Evolutionary conservation across 2,329 filamentous ascomycete genomes (phyloP).

Genomic region (Metarhizium robertsii): DNA sequence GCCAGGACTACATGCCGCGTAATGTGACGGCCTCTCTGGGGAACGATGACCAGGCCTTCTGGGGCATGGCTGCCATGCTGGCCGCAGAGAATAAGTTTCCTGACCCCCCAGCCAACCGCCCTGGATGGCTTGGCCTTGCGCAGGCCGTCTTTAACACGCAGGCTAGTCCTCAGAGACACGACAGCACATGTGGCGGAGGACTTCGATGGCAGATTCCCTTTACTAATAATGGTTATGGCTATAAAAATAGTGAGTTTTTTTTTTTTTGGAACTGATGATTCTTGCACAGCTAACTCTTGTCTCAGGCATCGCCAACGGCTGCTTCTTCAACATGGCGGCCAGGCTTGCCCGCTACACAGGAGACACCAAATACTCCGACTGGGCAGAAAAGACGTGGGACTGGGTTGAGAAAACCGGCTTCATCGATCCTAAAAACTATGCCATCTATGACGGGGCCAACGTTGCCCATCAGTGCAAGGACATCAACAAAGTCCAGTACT

Average conservation of each 20-base stretch:
- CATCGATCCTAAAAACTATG: conserved; percentile 49
- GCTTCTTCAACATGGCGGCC: background rate
- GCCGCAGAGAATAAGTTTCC: conserved; percentile 57
- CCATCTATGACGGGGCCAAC: conserved; percentile 55
- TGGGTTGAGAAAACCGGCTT: conserved; percentile 47
- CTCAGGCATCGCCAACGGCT: conserved; percentile 19
- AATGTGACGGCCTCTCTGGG: conserved; percentile 51
- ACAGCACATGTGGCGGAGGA: background rate
- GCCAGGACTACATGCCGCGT: conserved; percentile 47
- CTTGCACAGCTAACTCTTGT: no score
- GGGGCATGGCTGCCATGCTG: conserved; percentile 58
- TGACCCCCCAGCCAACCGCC: conserved; percentile 40
- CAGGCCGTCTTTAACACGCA: background rate
- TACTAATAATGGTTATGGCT: conserved; percentile 65
- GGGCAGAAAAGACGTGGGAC: conserved; percentile 50
- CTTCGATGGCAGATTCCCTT: conserved; percentile 15
- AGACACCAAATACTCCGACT: background rate
- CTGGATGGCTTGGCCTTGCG: conserved; percentile 21
- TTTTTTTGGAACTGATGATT: no score
- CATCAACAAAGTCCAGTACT: conserved; percentile 53
- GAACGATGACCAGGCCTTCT: conserved; percentile 64
- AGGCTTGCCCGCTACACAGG: background rate
- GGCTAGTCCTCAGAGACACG: background rate
- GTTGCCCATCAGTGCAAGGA: conserved; percentile 48
- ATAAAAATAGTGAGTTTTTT: conserved; percentile 50